Percentiles rank a stretch among this genome's conserved stretches.
Conservation (phyloP, 352 stramenopile genomes). For the Globisporangium okanoganense region DNA sequence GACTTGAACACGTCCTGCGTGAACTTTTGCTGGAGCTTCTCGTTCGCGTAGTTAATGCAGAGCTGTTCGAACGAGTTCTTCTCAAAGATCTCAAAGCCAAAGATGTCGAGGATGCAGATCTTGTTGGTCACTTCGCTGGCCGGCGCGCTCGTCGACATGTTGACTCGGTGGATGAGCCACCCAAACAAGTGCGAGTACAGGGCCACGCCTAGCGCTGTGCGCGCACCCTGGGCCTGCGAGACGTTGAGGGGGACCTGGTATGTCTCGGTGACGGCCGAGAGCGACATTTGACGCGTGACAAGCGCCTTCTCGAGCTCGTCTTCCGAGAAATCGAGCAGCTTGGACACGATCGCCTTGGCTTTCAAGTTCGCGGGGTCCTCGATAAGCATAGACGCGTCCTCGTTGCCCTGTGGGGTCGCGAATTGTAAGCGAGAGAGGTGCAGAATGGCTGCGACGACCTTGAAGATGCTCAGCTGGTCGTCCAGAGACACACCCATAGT, state of each 20-base stretch:
- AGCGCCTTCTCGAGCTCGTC: constrained; percentile 68
- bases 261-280: constrained; percentile 69
- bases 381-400: constrained; percentile 63
- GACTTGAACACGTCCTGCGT: constrained; percentile 90
- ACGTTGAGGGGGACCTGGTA: constrained; percentile 87
- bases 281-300: constrained; percentile 75
- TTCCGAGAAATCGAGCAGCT: constrained; percentile 64
- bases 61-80: constrained; percentile 90
- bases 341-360: constrained; percentile 43
- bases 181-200: constrained; percentile 96
- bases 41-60: constrained; percentile 82
- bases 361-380: constrained; percentile 45
- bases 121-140: constrained; percentile 56
- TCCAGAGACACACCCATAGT: constrained; percentile 66
- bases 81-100: constrained; percentile 97
- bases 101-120: constrained; percentile 95
- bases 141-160: constrained; percentile 66
- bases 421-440: constrained; percentile 81
- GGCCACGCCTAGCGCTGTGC: constrained; percentile 73
- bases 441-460: constrained; percentile 77
- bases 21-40: constrained; percentile 86
- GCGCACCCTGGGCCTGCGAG: constrained; percentile 65
- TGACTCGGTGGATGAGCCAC: constrained; percentile 93
- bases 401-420: constrained; percentile 42
- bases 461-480: constrained; percentile 75